A percentile compares a stretch with the other conserved stretches of the same genome.
Conservation (phyloP, 2,329 filamentous ascomycete species). For the Colletotrichum incanum region DNA sequence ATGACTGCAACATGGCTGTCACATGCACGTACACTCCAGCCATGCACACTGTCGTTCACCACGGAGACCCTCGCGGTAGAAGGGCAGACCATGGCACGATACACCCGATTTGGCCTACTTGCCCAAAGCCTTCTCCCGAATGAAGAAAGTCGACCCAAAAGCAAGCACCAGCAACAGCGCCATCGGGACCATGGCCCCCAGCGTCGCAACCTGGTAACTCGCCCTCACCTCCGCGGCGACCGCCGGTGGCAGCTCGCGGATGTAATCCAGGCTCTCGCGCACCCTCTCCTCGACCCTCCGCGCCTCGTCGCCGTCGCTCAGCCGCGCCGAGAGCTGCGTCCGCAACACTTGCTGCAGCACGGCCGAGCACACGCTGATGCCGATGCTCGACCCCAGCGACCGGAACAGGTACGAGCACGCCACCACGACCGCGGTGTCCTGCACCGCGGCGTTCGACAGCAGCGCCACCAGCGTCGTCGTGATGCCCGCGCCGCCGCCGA, state of each 20-base stretch:
- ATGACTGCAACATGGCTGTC: not conserved
- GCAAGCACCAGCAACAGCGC: conserved; percentile 55
- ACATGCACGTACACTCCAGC: not conserved
- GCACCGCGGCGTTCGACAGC: conserved; percentile 76
- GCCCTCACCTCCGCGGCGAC: conserved; percentile 72
- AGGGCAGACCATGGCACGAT: not conserved
- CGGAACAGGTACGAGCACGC: conserved; percentile 88
- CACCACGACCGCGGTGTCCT: conserved; percentile 82
- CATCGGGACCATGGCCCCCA: conserved; percentile 59
- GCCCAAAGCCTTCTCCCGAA: conserved; percentile 71
- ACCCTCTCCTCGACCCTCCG: conserved; percentile 78
- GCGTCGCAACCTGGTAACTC: conserved; percentile 72
- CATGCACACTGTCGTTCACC: too few species aligned
- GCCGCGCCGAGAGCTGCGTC: conserved; percentile 65
- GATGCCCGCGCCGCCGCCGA: conserved; percentile 67
- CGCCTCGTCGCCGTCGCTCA: conserved; percentile 73
- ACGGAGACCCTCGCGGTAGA: not conserved
- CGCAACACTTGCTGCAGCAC: conserved; percentile 80
- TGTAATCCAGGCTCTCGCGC: conserved; percentile 78
- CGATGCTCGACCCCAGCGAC: conserved; percentile 82
- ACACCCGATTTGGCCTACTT: conserved; percentile 45
- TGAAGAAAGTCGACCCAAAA: conserved; percentile 63
- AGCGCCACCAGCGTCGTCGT: conserved; percentile 81
- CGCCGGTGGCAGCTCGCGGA: conserved; percentile 74
- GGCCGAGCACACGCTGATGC: conserved; percentile 79